Evolutionary conservation across 371 early-diverging fungal species (phyloP), one percentile per base, ranked within the genome.

Genomic region (Scutellospora calospora): DNA sequence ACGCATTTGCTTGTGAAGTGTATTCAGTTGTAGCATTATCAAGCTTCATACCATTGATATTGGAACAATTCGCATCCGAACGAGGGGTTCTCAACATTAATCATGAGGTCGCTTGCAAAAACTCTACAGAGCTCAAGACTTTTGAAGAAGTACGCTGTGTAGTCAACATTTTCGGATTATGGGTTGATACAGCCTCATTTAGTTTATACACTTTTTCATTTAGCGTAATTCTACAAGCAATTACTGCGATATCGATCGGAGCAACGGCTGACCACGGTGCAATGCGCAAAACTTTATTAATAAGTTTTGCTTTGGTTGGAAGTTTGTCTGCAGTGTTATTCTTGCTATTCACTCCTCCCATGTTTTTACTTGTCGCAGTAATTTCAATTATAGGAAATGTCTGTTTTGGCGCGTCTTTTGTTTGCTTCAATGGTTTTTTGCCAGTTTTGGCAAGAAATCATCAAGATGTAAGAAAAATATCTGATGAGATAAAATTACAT

Each of bases 221-320:
- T 49, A 85, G 89, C 11, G 90, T 89, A 20, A 82, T 87, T n/a
- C 62, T 89, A 78, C 93, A 93, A 82, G 91, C 91, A 0, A 71
- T 93, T 45, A 75, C 89, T 31, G 89, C 91, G 81, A 88, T 91
- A 76, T 84, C 86, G 35, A 82, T 91, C 54, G 90, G 91, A 9
- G 88, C 91, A 0, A 71, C 91, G 16, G 92, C 92, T 27, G 93
- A 93, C 80, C 90, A 91, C 78, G 89, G 89, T 68, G 82, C 85
- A 83, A 82, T 71, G 85, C 86, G 91, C 72, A 91, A 90, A 83
- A 76, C 81, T 1, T 87, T 91, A 69, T 63, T 91, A 81, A 59
- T 93, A 49, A 72, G 80, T 3, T 90, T 91, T 66, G 81, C 85
- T 25, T 80, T 84, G 54, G 75, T 86, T 14, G 85, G 87, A 29